These are phyloP conservation scores for Quercus phellos DNA, from an alignment of 331 rosid genomes.

Conservation along the genomic window DNA sequence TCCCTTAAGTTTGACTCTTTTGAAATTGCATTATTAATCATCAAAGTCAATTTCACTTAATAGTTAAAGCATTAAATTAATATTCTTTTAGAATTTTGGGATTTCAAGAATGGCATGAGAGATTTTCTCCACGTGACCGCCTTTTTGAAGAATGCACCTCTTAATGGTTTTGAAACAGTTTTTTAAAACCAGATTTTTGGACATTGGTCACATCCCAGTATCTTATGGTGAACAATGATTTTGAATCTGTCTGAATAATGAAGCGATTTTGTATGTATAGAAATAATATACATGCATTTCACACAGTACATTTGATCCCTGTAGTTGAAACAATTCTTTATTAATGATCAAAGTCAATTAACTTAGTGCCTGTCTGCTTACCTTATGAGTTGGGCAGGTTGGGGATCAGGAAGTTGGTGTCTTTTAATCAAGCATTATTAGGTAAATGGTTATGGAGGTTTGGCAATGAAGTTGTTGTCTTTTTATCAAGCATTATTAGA, in stretches of 20 bases:
- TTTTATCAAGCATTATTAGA: no score
- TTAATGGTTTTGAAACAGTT: background rate
- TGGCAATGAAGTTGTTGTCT: no score
- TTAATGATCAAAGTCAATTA: no score
- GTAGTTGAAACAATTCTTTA: no score
- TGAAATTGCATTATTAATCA: background rate
- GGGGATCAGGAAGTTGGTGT: no score
- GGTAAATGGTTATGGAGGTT: no score
- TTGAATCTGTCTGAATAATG: background rate
- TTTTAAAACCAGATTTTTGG: background rate
- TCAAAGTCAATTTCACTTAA: background rate
- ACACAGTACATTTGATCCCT: no score
- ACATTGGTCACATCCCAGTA: background rate
- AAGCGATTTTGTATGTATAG: no score
- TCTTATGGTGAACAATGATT: background rate
- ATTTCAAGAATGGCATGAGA: background rate
- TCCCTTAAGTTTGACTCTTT: background rate
- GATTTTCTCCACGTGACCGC: background rate
- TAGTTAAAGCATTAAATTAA: background rate
- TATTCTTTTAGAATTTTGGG: slow-evolving; percentile 6
- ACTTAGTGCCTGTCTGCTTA: no score
- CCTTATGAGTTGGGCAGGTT: no score
- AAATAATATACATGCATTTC: no score
- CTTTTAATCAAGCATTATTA: no score
- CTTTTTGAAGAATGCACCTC: background rate